Percentiles rank a stretch among this genome's conserved stretches.
Conservation (phyloP, 208 protist genomes). For the Naegleria lovaniensis region DNA sequence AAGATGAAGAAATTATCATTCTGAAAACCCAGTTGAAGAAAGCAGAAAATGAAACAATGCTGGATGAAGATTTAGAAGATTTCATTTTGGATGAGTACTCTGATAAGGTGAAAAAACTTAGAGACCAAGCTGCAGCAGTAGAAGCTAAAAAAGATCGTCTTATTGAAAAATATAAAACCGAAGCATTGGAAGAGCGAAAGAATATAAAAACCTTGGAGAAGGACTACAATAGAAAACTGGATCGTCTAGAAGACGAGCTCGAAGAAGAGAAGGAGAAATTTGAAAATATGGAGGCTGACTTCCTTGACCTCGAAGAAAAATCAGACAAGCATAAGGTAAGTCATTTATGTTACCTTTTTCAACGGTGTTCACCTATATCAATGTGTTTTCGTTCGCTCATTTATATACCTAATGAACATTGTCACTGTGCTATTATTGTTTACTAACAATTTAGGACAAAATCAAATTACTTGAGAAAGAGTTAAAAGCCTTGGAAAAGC, state of each 20-base stretch:
- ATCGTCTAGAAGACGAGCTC: neutral
- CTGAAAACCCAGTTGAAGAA: neutral
- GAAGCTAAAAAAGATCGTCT: neutral
- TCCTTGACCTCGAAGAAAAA: neutral
- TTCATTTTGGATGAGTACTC: neutral
- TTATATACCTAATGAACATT: too few relatives aligned
- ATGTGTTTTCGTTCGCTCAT: too few relatives aligned
- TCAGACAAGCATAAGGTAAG: neutral
- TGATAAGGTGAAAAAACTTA: neutral
- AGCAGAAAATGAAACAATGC: neutral
- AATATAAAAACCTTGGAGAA: neutral
- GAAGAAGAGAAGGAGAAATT: neutral
- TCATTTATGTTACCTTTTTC: too few relatives aligned
- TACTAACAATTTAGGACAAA: neutral
- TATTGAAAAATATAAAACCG: neutral
- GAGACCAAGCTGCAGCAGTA: neutral
- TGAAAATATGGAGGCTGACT: neutral
- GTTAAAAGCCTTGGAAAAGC: neutral
- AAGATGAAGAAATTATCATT: neutral
- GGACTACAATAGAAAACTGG: neutral
- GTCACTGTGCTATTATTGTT: too few relatives aligned
- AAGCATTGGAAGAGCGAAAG: neutral
- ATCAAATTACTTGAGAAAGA: neutral
- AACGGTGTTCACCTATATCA: too few relatives aligned
- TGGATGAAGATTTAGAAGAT: neutral